Conservation (phyloP, 768 basidiomycete species). For the Hysterangium stoloniferum region DNA sequence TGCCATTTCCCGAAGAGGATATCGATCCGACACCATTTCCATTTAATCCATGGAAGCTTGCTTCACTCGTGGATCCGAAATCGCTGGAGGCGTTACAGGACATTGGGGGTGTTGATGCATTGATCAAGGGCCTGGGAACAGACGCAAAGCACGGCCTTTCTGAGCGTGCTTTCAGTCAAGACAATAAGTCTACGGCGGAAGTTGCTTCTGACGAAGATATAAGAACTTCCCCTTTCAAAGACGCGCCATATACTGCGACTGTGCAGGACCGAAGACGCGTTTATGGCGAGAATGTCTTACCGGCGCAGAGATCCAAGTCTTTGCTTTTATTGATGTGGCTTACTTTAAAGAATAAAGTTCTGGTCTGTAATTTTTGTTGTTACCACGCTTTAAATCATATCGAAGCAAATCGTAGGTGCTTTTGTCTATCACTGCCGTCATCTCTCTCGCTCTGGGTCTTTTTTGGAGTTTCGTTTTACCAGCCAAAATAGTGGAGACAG, state of each 20-base stretch:
- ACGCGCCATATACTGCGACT: slow-evolving; percentile 31
- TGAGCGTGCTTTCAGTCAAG: slow-evolving; percentile 13
- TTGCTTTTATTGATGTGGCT: slow-evolving; percentile 76
- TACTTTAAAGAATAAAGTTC: slow-evolving; percentile 84
- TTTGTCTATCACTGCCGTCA: slow-evolving; percentile 83
- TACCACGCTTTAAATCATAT: neutral
- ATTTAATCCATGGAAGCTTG: slow-evolving; percentile 68
- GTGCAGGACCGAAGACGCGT: slow-evolving; percentile 56
- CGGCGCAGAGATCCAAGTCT: slow-evolving; percentile 58
- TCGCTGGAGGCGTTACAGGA: slow-evolving; percentile 52
- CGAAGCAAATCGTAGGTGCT: slow-evolving; percentile 48
- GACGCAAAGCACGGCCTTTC: slow-evolving; percentile 33
- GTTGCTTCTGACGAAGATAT: slow-evolving; percentile 2
- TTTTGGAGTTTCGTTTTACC: slow-evolving; percentile 87
- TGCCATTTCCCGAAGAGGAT: slow-evolving; percentile 18
- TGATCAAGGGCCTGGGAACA: slow-evolving; percentile 72
- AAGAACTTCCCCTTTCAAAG: neutral
- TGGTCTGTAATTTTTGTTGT: slow-evolving; percentile 45
- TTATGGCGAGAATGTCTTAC: slow-evolving; percentile 72
- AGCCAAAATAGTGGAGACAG: slow-evolving; percentile 34
- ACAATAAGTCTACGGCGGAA: neutral
- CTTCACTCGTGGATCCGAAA: slow-evolving; percentile 87
- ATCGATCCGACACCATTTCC: slow-evolving; percentile 64
- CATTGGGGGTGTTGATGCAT: slow-evolving; percentile 64
- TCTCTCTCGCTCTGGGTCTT: slow-evolving; percentile 89